Base-by-base conservation (phyloP, 2,329 filamentous ascomycete species). In the Chaetomiaceae sp. region DNA sequence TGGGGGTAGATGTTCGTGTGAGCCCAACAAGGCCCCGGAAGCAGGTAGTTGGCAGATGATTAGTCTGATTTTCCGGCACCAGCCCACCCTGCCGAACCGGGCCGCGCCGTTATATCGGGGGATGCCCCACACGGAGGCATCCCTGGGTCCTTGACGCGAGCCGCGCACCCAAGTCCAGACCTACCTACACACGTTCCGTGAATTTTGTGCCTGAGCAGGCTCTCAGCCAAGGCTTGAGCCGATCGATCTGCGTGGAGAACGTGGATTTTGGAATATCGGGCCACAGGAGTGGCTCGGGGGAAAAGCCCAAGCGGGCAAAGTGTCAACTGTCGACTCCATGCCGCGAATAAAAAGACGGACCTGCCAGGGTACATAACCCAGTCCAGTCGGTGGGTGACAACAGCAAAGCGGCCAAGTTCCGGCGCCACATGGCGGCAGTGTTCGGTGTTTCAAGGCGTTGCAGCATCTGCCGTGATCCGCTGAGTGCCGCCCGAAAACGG, bases 391-490 rank as follows among this genome's bases (percentile, higher is more conserved):
- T 16, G 23, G 25, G 44, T 16, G 21, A 12, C 10, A 33, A 39
- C 19, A 8, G 35, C 17, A 31, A n/a, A 35, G 19, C 38, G n/a
- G 21, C 46, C 19, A 40, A 33, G 10, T 40, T 14, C 35, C 37
- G 40, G 39, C 41, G 37, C 50, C 30, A 53, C 53, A 37, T 46
- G 38, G 30, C 38, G 42, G 50, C 39, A 42, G 9, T 43, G 43
- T 31, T n/a, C 35, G 16, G 40, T 44, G 50, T 57, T 55, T 54
- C 50, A 54, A 34, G 41, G 30, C 39, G 43, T 42, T 23, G 39
- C 50, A 53, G 50, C 49, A 44, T 48, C 53, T 59, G 56, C 51
- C 17, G 55, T 50, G 48, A 31, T 19, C 44, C 50, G 50, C 35
- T 41, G 19, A 30, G 21, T 43, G 37, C 19, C 25, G 5, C 19